A percentile compares a stretch with the other conserved stretches of the same genome.
phyloP scores from a whole-genome alignment of 164 flowering plant genomes.

The Saururus chinensis region DNA sequence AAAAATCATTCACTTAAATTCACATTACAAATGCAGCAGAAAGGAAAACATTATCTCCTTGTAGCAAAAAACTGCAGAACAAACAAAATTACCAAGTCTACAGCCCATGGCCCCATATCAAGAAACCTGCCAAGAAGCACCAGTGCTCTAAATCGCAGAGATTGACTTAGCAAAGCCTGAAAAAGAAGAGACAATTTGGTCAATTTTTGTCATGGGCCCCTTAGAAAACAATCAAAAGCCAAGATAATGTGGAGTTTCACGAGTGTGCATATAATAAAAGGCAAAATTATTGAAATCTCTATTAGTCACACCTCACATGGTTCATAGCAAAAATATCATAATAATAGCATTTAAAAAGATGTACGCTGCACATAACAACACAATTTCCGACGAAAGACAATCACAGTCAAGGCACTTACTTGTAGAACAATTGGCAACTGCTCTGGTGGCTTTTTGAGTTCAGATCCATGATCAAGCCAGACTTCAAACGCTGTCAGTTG shows the following conservation, averaged over 20 bases:
- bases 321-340: too few relatives aligned
- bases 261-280: too few relatives aligned
- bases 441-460: constrained; percentile 89
- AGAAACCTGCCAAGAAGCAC: constrained; percentile 94
- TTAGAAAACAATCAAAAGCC: too few relatives aligned
- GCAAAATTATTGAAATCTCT: neutral
- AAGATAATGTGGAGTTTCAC: too few relatives aligned
- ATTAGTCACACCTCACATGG: neutral
- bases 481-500: constrained; percentile 96
- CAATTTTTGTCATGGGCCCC: neutral
- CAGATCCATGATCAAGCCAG: constrained; percentile 98
- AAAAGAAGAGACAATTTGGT: neutral
- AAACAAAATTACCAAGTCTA: constrained; percentile 14
- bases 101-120: constrained; percentile 99
- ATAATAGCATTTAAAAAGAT: neutral
- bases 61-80: too few relatives aligned
- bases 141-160: constrained; percentile 88
- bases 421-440: constrained; percentile 97
- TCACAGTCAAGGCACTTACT: constrained; percentile 24
- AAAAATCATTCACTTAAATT: neutral
- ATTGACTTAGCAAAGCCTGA: constrained; percentile 93
- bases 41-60: too few relatives aligned
- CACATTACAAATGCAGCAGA: too few relatives aligned
- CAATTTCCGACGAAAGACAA: too few relatives aligned
- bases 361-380: neutral